Conservation (phyloP, 768 basidiomycete species). For the Auriscalpium orientale region DNA sequence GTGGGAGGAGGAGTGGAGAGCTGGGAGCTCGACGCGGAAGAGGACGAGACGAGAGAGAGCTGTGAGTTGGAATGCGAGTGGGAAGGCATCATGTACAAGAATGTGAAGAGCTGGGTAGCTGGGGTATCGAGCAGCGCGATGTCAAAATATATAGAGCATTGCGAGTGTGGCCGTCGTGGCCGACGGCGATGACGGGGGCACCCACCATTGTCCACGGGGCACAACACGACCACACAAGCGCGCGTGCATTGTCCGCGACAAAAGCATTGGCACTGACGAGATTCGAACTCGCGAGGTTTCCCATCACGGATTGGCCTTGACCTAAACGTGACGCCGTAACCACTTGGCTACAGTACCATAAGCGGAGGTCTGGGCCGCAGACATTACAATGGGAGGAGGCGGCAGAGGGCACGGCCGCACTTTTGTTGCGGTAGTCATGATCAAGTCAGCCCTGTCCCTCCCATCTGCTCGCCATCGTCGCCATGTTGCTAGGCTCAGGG, state of each 20-base stretch:
- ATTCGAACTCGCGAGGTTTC: conserved; percentile 56
- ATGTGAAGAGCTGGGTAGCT: background rate
- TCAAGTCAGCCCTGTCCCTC: background rate
- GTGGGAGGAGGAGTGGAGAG: conserved; percentile 2
- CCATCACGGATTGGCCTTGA: conserved; percentile 40
- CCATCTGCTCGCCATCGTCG: background rate
- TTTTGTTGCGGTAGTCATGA: background rate
- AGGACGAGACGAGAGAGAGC: background rate
- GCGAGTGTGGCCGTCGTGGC: background rate
- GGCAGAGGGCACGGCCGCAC: background rate
- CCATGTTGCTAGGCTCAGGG: conserved; percentile 8
- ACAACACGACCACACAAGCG: too few relatives aligned
- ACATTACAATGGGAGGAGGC: too few relatives aligned
- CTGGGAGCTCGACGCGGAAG: background rate
- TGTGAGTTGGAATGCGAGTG: background rate
- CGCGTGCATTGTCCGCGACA: too few relatives aligned
- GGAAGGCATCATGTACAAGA: background rate
- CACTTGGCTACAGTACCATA: conserved; percentile 51
- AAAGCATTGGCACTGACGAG: conserved; percentile 42
- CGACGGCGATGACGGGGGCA: too few relatives aligned
- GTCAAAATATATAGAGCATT: background rate
- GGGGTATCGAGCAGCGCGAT: background rate
- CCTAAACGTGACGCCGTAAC: conserved; percentile 57
- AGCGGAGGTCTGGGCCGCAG: too few relatives aligned
- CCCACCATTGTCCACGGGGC: too few relatives aligned